These are phyloP conservation scores for Ceratocystis smalleyi DNA, from an alignment of 2,329 filamentous ascomycete genomes.

Conservation along the genomic window DNA sequence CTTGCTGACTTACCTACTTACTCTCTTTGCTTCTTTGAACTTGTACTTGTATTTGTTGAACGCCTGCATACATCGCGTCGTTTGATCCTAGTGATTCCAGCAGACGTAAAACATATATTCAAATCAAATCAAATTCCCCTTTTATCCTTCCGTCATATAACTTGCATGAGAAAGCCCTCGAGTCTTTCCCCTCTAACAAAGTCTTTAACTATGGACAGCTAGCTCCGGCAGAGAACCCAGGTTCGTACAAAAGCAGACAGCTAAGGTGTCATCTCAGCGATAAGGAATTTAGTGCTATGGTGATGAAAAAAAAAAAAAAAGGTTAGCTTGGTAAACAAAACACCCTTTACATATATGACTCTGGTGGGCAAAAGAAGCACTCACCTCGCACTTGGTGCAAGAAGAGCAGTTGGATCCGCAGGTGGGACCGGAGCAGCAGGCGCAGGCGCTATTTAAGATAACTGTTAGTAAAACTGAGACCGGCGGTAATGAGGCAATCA, in stretches of 20 bases:
- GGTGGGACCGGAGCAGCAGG: slow-evolving; percentile 12
- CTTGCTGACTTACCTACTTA: too few species aligned
- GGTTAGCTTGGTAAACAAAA: not conserved
- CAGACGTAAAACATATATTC: too few species aligned
- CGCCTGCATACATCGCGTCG: too few species aligned
- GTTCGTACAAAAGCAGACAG: not conserved
- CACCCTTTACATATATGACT: too few species aligned
- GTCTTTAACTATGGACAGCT: not conserved
- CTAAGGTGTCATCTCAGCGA: not conserved
- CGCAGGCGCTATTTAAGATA: slow-evolving; percentile 11
- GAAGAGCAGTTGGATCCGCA: slow-evolving; percentile 6
- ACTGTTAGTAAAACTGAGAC: not conserved
- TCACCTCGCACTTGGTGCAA: slow-evolving; percentile 12
- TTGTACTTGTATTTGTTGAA: too few species aligned
- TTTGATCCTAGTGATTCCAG: too few species aligned
- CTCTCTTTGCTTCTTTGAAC: too few species aligned
- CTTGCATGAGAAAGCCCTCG: not conserved
- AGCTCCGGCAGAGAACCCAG: slow-evolving; percentile 2
- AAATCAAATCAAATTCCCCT: not conserved
- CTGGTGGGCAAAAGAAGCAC: not conserved
- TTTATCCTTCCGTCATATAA: not conserved
- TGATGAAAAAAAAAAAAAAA: too few species aligned
- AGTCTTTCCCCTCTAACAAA: not conserved
- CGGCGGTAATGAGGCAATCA: not conserved
- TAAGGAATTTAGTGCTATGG: slow-evolving; percentile 3